Percentiles rank a stretch among this genome's conserved stretches.
These are phyloP conservation scores for Termitomyces sp. DNA, from an alignment of 1,284 basidiomycete species.

Conservation along the genomic window DNA sequence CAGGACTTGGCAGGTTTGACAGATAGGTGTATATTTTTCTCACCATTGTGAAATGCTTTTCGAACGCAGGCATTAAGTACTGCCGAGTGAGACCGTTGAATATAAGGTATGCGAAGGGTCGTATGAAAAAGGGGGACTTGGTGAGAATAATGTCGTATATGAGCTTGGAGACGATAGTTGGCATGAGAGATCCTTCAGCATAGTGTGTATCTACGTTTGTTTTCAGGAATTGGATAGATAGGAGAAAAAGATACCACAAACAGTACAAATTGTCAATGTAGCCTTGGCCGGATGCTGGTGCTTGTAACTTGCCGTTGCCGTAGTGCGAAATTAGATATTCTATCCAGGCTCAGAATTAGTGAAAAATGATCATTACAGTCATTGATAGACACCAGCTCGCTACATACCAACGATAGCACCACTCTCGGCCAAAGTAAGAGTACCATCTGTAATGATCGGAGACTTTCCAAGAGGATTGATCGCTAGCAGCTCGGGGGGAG, in stretches of 20 bases:
- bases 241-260: slow-evolving; percentile 15
- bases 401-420: slow-evolving; percentile 42
- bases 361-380: too few relatives aligned
- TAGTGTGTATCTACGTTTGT: slow-evolving; percentile 31
- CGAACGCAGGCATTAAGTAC: slow-evolving; percentile 26
- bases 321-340: slow-evolving; percentile 35
- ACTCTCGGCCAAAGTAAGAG: slow-evolving; percentile 35
- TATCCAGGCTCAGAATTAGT: not conserved
- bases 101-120: slow-evolving; percentile 28
- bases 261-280: slow-evolving; percentile 38
- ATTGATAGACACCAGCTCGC: not conserved
- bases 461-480: slow-evolving; percentile 42
- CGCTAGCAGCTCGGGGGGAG: slow-evolving; percentile 36
- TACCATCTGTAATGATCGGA: slow-evolving; percentile 43
- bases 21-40: not conserved
- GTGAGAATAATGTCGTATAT: slow-evolving; percentile 24
- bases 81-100: slow-evolving; percentile 24
- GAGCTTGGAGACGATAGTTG: slow-evolving; percentile 28
- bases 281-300: slow-evolving; percentile 27
- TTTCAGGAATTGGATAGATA: not conserved
- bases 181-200: slow-evolving; percentile 37
- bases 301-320: slow-evolving; percentile 31
- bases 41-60: slow-evolving; percentile 20
- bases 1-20: not conserved
- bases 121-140: slow-evolving; percentile 26